Evolutionary conservation across 352 stramenopile genomes (phyloP).

Genomic region (Phytophthora palmivora): DNA sequence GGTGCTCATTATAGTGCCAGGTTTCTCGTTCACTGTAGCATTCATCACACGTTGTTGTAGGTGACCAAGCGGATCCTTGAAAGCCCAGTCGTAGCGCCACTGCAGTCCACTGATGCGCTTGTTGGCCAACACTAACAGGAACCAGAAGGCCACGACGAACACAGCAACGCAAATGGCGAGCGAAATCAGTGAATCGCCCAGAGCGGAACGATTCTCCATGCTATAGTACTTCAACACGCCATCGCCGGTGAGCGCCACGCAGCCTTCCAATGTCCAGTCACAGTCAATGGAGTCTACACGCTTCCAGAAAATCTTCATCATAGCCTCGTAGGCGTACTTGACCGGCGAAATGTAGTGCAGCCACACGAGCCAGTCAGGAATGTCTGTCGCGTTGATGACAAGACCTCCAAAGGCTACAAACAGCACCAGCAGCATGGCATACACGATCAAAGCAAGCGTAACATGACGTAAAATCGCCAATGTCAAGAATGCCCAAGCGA

Average conservation of each 20-base stretch:
- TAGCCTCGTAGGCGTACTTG: constrained; percentile 56
- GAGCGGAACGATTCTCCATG: constrained; percentile 43
- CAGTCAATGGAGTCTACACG: constrained; percentile 47
- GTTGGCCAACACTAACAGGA: constrained; percentile 32
- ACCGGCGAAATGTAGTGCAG: constrained; percentile 69
- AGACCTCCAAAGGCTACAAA: constrained; percentile 56
- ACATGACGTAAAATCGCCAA: constrained; percentile 38
- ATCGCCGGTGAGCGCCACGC: constrained; percentile 41
- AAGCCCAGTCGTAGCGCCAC: constrained; percentile 44
- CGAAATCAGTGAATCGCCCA: constrained; percentile 46
- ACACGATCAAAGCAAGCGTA: constrained; percentile 43
- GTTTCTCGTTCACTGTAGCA: constrained; percentile 13
- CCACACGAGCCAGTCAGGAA: constrained; percentile 60
- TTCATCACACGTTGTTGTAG: constrained; percentile 17
- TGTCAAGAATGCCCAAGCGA: constrained; percentile 43
- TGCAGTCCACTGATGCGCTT: constrained; percentile 33
- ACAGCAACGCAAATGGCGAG: constrained; percentile 44
- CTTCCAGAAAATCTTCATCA: constrained; percentile 64
- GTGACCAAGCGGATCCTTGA: constrained; percentile 21
- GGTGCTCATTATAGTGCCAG: constrained; percentile 7
- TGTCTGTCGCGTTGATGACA: constrained; percentile 51
- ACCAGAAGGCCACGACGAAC: constrained; percentile 46
- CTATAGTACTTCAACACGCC: constrained; percentile 58
- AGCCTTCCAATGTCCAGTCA: constrained; percentile 35
- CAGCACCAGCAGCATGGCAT: constrained; percentile 38